Base-by-base conservation (phyloP, 2,329 filamentous ascomycete genomes). In the Aspergillus sp. region DNA sequence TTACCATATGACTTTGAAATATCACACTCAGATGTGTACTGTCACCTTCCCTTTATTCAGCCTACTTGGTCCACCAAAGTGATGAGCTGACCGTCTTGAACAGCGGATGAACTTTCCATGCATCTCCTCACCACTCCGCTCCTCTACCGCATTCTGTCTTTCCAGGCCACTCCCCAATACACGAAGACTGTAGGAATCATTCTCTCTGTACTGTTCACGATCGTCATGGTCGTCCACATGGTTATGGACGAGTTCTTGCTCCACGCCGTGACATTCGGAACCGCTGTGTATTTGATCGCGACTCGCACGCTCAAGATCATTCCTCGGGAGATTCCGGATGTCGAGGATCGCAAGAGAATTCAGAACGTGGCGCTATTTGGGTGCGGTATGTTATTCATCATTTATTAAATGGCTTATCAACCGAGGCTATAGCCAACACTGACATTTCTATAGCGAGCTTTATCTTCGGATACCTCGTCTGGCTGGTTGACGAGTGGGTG, bases 241-340 rank as follows among this genome's bases (percentile, higher is more conserved):
- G 71, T 74, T 13, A 75, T 79, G 75, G 76, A 80, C 27, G 77
- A 80, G 54, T 79, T 80, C 25, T 42, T 80, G 0, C 67, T 80
- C 0, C 77, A 80, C 49, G 77, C 77, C 0, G 66, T 68, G 0
- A 63, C 70, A 0, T 80, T 80, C 62, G 77, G 72, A 0, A 4
- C 76, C 2, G 70, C 68, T 0, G 71, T 78, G 0, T 75, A 70
- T 27, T 42, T 77, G 10, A 78, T 80, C 41, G 75, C 70, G 3
- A 69, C 65, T 1, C 66, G 68, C 0, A 66, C 72, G 1, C 58
- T 70, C 19, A 68, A 62, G 25, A 60, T 78, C 1, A 77, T 79
- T 47, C 64, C 72, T 1, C 62, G 69, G 7, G 71, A 74, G 56
- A 69, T 77, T 1, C 62, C 69, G 0, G 69, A 79, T 49, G 66